Evolutionary conservation across 2,329 filamentous ascomycete species (phyloP).

Genomic region (Xylaria multiplex): DNA sequence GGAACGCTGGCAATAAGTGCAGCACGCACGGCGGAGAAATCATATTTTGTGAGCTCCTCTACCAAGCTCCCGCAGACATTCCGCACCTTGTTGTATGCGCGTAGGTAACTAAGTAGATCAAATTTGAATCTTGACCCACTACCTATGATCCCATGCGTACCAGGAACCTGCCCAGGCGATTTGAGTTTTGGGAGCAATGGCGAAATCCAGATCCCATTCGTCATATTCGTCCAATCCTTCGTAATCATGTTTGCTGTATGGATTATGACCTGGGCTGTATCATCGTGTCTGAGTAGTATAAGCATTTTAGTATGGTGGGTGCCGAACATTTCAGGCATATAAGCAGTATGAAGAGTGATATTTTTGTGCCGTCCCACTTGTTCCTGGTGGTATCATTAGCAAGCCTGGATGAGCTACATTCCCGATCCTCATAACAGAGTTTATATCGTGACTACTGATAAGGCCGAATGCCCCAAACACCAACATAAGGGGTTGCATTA

Average conservation of each 20-base stretch:
- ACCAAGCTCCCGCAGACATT: slow-evolving; percentile 65
- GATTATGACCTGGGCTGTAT: slow-evolving; percentile 80
- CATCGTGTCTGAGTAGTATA: slow-evolving; percentile 80
- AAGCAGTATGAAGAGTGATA: slow-evolving; percentile 76
- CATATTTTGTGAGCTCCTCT: slow-evolving; percentile 67
- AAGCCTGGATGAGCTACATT: background rate
- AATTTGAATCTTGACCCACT: slow-evolving; percentile 77
- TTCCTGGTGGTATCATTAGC: slow-evolving; percentile 57
- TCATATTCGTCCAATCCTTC: slow-evolving; percentile 89
- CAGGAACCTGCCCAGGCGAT: slow-evolving; percentile 15
- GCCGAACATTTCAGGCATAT: slow-evolving; percentile 84
- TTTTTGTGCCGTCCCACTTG: slow-evolving; percentile 71
- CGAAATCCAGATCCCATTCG: slow-evolving; percentile 83
- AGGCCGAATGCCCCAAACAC: background rate
- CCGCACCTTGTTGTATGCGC: slow-evolving; percentile 70
- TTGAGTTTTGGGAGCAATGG: slow-evolving; percentile 69
- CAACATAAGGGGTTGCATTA: background rate
- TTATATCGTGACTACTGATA: background rate
- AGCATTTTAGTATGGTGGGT: slow-evolving; percentile 92
- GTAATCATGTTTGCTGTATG: slow-evolving; percentile 93
- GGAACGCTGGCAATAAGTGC: slow-evolving; percentile 83
- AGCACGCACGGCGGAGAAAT: slow-evolving; percentile 76
- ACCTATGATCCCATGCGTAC: slow-evolving; percentile 56
- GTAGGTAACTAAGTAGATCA: slow-evolving; percentile 78
- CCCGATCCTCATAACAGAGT: background rate